phyloP scores from a whole-genome alignment of 2,329 filamentous ascomycete genomes.

The Cryphonectria naterciae region DNA sequence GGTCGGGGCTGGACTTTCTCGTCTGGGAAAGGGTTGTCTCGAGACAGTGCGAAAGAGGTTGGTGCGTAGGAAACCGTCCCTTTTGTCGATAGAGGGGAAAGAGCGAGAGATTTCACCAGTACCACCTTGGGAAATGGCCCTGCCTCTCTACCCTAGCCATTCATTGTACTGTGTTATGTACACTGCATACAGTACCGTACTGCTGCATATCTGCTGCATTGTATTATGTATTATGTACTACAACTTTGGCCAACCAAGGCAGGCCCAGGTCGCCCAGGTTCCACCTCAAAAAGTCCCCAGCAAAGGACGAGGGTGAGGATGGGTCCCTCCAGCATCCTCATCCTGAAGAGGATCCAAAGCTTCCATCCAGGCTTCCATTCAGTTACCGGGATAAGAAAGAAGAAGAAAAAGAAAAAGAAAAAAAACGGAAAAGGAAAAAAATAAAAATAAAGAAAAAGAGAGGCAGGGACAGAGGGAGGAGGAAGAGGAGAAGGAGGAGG shows the following conservation, averaged over 20 bases:
- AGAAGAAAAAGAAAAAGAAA: too few species aligned
- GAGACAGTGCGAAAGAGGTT: slow-evolving; percentile 17
- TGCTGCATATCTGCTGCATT: not conserved
- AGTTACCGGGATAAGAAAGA: not conserved
- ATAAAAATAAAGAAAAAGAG: too few species aligned
- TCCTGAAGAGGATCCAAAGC: not conserved
- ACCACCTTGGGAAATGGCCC: not conserved
- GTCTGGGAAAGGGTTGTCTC: slow-evolving; percentile 15
- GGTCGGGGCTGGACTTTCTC: slow-evolving; percentile 12
- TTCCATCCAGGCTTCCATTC: slow-evolving; percentile 24
- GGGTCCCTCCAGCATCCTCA: not conserved
- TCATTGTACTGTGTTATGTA: not conserved
- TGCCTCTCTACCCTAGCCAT: not conserved
- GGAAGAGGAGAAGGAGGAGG: slow-evolving; percentile 12
- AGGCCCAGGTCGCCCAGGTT: not conserved
- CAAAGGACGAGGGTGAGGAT: not conserved
- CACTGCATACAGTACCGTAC: not conserved
- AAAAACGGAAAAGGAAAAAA: too few species aligned
- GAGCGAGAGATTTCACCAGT: not conserved
- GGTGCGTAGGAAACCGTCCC: not conserved
- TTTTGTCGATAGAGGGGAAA: not conserved
- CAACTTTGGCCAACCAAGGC: not conserved
- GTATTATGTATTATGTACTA: not conserved
- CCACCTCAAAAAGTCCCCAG: slow-evolving; percentile 1
- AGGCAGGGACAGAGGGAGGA: not conserved